Evolutionary conservation across 2,329 filamentous ascomycete genomes (phyloP).

Genomic region (Phaeosphaeria sp.): DNA sequence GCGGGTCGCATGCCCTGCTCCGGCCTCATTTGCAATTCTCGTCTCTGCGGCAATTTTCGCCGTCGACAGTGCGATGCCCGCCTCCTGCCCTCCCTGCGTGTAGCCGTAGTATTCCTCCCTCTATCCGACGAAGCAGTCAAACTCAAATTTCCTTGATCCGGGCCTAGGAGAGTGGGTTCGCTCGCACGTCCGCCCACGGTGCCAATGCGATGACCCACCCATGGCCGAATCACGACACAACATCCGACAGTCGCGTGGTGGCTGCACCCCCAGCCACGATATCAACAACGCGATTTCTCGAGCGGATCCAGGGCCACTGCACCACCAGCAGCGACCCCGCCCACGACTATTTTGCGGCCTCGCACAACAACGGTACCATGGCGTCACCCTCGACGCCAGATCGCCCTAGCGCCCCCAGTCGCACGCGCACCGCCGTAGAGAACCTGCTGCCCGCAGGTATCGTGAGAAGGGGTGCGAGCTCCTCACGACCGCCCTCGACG

Average conservation of each 20-base stretch:
- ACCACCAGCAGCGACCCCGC: background rate
- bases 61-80: background rate
- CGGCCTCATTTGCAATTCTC: background rate
- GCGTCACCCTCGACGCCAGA: slow-evolving; percentile 16
- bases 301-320: background rate
- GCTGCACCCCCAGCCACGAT: background rate
- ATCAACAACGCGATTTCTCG: background rate
- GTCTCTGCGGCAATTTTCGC: background rate
- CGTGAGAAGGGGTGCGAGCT: slow-evolving; percentile 29
- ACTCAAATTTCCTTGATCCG: background rate
- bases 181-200: background rate
- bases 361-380: slow-evolving; percentile 9
- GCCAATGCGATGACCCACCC: background rate
- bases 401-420: slow-evolving; percentile 22
- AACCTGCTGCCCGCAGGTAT: slow-evolving; percentile 36
- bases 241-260: background rate
- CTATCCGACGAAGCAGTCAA: background rate
- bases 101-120: background rate
- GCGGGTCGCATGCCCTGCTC: background rate
- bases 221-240: background rate
- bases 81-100: background rate
- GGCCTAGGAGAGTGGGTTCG: background rate
- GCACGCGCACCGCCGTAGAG: slow-evolving; percentile 33
- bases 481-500: slow-evolving; percentile 25
- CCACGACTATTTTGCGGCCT: background rate